Evolutionary conservation across 2,329 filamentous ascomycete species (phyloP).

Genomic region (Pseudogymnoascus sp.): DNA sequence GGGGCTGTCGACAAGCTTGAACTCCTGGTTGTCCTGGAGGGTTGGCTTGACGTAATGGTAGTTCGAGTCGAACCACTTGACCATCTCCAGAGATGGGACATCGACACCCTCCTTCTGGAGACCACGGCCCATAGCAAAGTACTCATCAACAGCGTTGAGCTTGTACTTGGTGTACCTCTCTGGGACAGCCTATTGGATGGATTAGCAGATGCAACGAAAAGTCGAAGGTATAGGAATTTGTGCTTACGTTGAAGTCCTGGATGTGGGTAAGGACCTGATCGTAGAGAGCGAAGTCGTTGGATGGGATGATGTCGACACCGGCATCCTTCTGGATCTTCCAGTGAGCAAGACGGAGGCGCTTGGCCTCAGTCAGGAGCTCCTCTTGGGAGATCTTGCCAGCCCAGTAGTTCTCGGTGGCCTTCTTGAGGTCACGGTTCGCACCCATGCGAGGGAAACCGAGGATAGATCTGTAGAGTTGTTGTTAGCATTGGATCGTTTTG

Average conservation of each 20-base stretch:
- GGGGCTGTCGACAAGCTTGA: conserved; percentile 78
- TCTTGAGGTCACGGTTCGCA: conserved; percentile 97
- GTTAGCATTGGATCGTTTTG: conserved; percentile 14
- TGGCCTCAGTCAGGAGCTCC: conserved; percentile 88
- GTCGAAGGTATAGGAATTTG: conserved; percentile 7
- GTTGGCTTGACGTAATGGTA: conserved; percentile 99
- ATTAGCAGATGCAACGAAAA: conserved; percentile 15
- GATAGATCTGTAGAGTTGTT: conserved; percentile 44
- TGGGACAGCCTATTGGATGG: conserved; percentile 61
- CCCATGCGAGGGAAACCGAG: conserved; percentile 99
- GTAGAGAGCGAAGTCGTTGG: conserved; percentile 99
- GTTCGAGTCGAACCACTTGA: conserved; percentile 99
- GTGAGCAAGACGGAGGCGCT: conserved; percentile 92
- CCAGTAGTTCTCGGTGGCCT: conserved; percentile 99
- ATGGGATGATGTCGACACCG: conserved; percentile 94
- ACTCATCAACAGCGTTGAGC: conserved; percentile 85
- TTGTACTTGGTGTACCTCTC: conserved; percentile 89
- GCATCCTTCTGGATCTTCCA: conserved; percentile 99
- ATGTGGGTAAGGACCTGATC: conserved; percentile 97
- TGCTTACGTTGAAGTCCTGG: conserved; percentile 86
- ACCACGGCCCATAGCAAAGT: conserved; percentile 99
- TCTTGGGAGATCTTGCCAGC: conserved; percentile 86
- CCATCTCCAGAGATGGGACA: conserved; percentile 95
- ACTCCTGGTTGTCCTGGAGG: conserved; percentile 91
- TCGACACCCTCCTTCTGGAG: conserved; percentile 93